Evolutionary conservation across 139 green algal species (phyloP).

Genomic region (Auxenochlorella pyrenoidosa): DNA sequence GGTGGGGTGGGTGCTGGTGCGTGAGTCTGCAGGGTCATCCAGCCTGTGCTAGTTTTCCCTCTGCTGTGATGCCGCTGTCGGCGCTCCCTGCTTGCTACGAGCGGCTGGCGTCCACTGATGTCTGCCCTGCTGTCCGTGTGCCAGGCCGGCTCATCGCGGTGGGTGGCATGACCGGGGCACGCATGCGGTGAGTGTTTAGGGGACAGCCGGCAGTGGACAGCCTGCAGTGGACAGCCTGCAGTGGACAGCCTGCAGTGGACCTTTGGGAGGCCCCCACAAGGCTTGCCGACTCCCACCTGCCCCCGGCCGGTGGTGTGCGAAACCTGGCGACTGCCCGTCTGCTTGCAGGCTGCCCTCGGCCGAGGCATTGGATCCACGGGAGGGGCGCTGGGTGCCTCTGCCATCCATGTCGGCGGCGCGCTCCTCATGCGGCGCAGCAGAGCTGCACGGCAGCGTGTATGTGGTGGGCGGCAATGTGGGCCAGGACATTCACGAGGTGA

Average conservation of each 20-base stretch:
- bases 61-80: not conserved
- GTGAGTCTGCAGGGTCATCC: too few species aligned
- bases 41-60: not conserved
- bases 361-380: slow-evolving; percentile 73
- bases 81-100: too few species aligned
- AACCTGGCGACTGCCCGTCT: too few species aligned
- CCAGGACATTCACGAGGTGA: not conserved
- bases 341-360: slow-evolving; percentile 49
- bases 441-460: slow-evolving; percentile 61
- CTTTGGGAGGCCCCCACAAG: too few species aligned
- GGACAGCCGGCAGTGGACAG: not conserved
- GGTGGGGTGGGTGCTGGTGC: not conserved
- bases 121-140: not conserved
- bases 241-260: too few species aligned
- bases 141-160: slow-evolving; percentile 66
- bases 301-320: too few species aligned
- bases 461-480: slow-evolving; percentile 63
- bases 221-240: not conserved
- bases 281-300: not conserved
- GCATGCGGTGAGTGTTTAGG: slow-evolving; percentile 16
- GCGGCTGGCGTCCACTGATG: not conserved
- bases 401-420: slow-evolving; percentile 52
- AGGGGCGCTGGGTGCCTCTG: slow-evolving; percentile 65
- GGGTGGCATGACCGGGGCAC: slow-evolving; percentile 65
- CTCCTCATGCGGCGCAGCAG: slow-evolving; percentile 61